phyloP scores from a whole-genome alignment of 352 stramenopile genomes.

The Pythium aquatile region DNA sequence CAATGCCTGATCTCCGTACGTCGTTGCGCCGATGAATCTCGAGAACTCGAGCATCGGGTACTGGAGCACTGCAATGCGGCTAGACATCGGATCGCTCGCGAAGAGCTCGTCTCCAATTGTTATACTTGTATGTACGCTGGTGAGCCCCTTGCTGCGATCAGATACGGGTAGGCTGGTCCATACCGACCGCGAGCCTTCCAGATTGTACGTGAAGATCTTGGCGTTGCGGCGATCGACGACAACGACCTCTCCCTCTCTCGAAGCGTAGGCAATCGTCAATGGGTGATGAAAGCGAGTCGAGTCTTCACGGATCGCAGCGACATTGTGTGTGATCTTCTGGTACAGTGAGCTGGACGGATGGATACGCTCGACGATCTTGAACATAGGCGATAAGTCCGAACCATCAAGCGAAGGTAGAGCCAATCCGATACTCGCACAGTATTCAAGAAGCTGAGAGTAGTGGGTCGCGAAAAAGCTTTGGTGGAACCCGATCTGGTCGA shows the following conservation, averaged over 20 bases:
- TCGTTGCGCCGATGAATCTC: conserved; percentile 50
- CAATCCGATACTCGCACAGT: conserved; percentile 31
- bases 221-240: conserved; percentile 58
- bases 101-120: conserved; percentile 27
- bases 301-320: conserved; percentile 32
- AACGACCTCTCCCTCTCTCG: conserved; percentile 38
- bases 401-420: conserved; percentile 30
- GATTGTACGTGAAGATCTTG: conserved; percentile 47
- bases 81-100: conserved; percentile 52
- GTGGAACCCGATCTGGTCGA: conserved; percentile 44
- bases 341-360: conserved; percentile 47
- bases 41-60: conserved; percentile 34
- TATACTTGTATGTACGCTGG: conserved; percentile 9
- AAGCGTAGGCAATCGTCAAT: conserved; percentile 32
- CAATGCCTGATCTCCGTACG: conserved; percentile 48
- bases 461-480: conserved; percentile 31
- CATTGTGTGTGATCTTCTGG: conserved; percentile 28
- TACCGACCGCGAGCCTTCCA: conserved; percentile 40
- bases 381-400: conserved; percentile 29
- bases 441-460: conserved; percentile 24
- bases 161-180: conserved; percentile 33
- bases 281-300: conserved; percentile 49
- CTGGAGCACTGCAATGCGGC: conserved; percentile 47
- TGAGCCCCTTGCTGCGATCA: conserved; percentile 10
- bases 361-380: conserved; percentile 36